These are phyloP conservation scores for Malassezia brasiliensis DNA, from an alignment of 1,284 basidiomycete genomes.

Conservation along the genomic window DNA sequence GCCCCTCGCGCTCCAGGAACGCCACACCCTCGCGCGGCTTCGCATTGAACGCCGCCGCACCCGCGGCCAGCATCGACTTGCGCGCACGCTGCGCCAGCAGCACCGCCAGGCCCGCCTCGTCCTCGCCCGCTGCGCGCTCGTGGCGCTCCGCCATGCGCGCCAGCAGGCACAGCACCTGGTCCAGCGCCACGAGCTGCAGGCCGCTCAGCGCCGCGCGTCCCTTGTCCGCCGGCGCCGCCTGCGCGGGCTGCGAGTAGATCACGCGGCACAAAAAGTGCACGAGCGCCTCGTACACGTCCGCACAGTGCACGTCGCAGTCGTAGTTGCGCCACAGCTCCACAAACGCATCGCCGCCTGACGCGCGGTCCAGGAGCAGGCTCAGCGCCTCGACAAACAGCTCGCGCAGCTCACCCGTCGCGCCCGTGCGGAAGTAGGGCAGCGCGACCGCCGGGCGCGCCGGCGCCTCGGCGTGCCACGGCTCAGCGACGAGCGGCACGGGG, in stretches of 20 bases:
- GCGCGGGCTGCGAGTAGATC: slow-evolving; percentile 21
- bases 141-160: slow-evolving; percentile 76
- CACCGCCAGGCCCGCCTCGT: slow-evolving; percentile 8
- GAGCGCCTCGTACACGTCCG: slow-evolving; percentile 88
- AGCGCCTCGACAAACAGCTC: slow-evolving; percentile 84
- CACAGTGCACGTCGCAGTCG: slow-evolving; percentile 91
- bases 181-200: slow-evolving; percentile 77
- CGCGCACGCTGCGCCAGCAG: slow-evolving; percentile 63
- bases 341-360: slow-evolving; percentile 61
- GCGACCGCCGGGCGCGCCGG: background rate
- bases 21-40: slow-evolving; percentile 89
- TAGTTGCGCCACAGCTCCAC: slow-evolving; percentile 92
- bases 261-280: slow-evolving; percentile 66
- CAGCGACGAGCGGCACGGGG: slow-evolving; percentile 34
- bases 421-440: slow-evolving; percentile 8
- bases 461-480: slow-evolving; percentile 35
- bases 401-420: slow-evolving; percentile 62
- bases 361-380: slow-evolving; percentile 59
- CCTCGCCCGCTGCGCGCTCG: slow-evolving; percentile 53
- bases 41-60: slow-evolving; percentile 79
- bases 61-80: slow-evolving; percentile 75
- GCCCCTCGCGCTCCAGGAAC: slow-evolving; percentile 56
- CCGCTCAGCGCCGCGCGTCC: slow-evolving; percentile 43
- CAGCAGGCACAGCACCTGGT: slow-evolving; percentile 75
- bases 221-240: slow-evolving; percentile 4